Evolutionary conservation across 2,329 filamentous ascomycete species (phyloP).

Genomic region (Gliomastix tumulicola): DNA sequence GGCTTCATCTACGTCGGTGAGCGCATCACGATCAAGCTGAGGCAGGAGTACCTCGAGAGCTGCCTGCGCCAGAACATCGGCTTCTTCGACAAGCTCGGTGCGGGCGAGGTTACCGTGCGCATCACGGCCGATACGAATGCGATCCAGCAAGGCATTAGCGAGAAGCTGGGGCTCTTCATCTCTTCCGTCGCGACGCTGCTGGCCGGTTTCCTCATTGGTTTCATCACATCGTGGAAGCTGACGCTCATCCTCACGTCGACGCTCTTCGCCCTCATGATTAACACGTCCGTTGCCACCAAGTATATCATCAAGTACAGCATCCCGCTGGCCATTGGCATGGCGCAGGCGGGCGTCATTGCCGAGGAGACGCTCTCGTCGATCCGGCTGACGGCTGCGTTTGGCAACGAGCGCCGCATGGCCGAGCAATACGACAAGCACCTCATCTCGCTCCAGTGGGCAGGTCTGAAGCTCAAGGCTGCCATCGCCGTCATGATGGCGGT

Average conservation of each 20-base stretch:
- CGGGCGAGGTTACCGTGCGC: constrained; percentile 88
- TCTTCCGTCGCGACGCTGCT: constrained; percentile 75
- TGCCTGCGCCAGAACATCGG: constrained; percentile 86
- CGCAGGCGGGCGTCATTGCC: constrained; percentile 76
- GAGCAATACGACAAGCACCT: constrained; percentile 77
- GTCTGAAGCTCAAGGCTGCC: constrained; percentile 66
- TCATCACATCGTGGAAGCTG: constrained; percentile 86
- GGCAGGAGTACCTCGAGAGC: constrained; percentile 76
- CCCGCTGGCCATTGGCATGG: constrained; percentile 70
- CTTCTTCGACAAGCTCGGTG: constrained; percentile 88
- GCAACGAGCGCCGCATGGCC: constrained; percentile 84
- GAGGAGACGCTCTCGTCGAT: constrained; percentile 94
- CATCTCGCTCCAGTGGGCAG: constrained; percentile 63
- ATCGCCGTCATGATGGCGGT: constrained; percentile 73
- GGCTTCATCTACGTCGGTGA: constrained; percentile 87
- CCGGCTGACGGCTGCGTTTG: constrained; percentile 86
- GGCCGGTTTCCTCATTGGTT: constrained; percentile 84
- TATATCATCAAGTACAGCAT: constrained; percentile 81
- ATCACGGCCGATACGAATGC: constrained; percentile 93
- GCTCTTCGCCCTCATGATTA: constrained; percentile 67
- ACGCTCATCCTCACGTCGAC: constrained; percentile 79
- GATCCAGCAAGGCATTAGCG: constrained; percentile 87
- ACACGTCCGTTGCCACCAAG: constrained; percentile 66
- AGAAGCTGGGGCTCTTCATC: constrained; percentile 76
- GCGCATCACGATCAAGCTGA: constrained; percentile 70